phyloP scores from a whole-genome alignment of 169 alveolate species.

The Plasmodium malariae region DNA sequence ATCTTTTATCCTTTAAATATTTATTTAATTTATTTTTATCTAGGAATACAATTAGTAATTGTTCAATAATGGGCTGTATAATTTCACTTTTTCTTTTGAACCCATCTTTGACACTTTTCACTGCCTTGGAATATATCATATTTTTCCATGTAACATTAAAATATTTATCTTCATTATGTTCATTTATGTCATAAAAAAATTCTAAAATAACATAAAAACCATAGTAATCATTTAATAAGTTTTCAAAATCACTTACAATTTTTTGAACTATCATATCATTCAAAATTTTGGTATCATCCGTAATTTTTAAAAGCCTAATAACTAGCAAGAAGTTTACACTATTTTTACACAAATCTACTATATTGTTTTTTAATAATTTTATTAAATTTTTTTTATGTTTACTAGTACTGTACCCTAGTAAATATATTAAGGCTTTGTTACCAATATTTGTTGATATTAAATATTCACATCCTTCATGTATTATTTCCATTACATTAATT shows the following conservation, averaged over 20 bases:
- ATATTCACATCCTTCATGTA: slow-evolving; percentile 77
- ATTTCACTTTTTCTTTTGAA: slow-evolving; percentile 66
- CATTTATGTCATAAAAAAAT: slow-evolving; percentile 48
- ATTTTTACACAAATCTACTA: slow-evolving; percentile 59
- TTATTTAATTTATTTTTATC: slow-evolving; percentile 25
- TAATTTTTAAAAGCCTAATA: slow-evolving; percentile 67
- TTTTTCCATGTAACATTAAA: slow-evolving; percentile 53
- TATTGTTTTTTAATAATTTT: slow-evolving; percentile 57
- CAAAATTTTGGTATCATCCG: slow-evolving; percentile 71
- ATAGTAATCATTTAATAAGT: slow-evolving; percentile 61
- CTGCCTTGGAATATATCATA: slow-evolving; percentile 37
- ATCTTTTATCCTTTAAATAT: slow-evolving; percentile 41
- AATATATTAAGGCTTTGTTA: slow-evolving; percentile 61
- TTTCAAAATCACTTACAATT: slow-evolving; percentile 44
- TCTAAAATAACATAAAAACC: slow-evolving; percentile 73
- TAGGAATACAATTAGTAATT: slow-evolving; percentile 8
- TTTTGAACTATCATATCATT: slow-evolving; percentile 57
- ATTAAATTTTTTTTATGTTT: slow-evolving; percentile 72
- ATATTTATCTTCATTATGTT: slow-evolving; percentile 36
- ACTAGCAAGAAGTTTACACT: slow-evolving; percentile 58
- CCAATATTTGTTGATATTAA: slow-evolving; percentile 59
- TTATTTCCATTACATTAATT: slow-evolving; percentile 47
- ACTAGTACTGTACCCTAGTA: slow-evolving; percentile 70
- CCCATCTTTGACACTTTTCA: slow-evolving; percentile 50
- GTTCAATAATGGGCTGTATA: slow-evolving; percentile 27